These are phyloP conservation scores for Candida ulmi DNA, from an alignment of 805 yeast species.

Conservation along the genomic window DNA sequence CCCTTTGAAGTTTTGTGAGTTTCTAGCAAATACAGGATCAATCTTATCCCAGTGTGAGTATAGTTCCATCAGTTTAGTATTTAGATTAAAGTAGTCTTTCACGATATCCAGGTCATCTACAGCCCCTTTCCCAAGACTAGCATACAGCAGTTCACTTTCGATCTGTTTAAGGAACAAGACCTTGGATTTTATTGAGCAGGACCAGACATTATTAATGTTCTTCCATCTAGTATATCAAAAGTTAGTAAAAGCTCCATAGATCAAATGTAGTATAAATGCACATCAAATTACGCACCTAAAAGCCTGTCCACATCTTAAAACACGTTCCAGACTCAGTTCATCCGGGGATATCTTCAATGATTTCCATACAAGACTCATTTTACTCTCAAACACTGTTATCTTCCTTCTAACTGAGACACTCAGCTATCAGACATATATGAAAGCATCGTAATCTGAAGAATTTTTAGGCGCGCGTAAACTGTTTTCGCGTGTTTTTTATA, in stretches of 20 bases:
- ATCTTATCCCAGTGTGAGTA: conserved; percentile 55
- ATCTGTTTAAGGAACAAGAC: conserved; percentile 66
- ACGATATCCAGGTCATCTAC: conserved; percentile 40
- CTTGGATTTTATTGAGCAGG: conserved; percentile 53
- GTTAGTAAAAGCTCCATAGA: neutral
- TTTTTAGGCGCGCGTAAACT: too few species aligned
- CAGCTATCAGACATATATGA: too few species aligned
- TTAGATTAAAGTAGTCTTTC: conserved; percentile 64
- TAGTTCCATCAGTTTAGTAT: conserved; percentile 46
- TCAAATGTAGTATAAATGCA: neutral
- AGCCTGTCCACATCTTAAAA: conserved; percentile 81
- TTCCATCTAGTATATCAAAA: conserved; percentile 48
- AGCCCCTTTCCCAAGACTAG: conserved; percentile 30
- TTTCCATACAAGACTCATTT: conserved; percentile 14
- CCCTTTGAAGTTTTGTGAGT: conserved; percentile 46
- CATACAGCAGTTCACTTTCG: conserved; percentile 42
- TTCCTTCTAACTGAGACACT: neutral
- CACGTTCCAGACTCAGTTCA: conserved; percentile 59
- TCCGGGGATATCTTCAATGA: conserved; percentile 12
- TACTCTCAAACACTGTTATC: too few species aligned
- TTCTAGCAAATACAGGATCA: conserved; percentile 44
- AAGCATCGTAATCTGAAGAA: too few species aligned
- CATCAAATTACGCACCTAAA: conserved; percentile 38
- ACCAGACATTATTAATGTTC: conserved; percentile 55
- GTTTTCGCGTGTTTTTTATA: too few species aligned